Percentiles rank a stretch among this genome's conserved stretches.
Evolutionary conservation across 768 basidiomycete species (phyloP).

Genomic region (Cubamyces lactineus): DNA sequence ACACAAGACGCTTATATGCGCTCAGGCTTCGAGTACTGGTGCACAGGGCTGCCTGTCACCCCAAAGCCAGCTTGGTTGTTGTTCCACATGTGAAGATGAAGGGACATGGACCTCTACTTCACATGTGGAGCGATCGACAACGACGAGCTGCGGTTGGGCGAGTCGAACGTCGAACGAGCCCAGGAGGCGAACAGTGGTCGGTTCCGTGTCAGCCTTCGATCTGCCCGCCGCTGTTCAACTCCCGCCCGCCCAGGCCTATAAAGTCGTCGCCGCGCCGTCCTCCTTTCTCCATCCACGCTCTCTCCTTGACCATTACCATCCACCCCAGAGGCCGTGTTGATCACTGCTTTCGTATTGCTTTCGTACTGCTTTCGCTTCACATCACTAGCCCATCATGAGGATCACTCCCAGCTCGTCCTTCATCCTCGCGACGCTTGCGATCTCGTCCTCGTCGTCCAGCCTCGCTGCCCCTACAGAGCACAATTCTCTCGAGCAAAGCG

Average conservation of each 20-base stretch:
- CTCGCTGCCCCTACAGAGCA: conserved; percentile 35
- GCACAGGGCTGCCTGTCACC: no score
- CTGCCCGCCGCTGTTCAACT: conserved; percentile 14
- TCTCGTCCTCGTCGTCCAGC: conserved; percentile 34
- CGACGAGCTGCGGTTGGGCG: neutral
- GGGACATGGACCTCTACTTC: neutral
- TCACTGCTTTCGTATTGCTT: conserved; percentile 15
- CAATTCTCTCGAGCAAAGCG: conserved; percentile 6
- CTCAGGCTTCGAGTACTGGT: no score
- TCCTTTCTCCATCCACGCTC: conserved; percentile 16
- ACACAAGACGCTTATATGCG: no score
- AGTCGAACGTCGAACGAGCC: conserved; percentile 2
- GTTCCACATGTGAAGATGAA: no score
- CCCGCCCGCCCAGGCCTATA: conserved; percentile 4
- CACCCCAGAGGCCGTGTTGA: conserved; percentile 18
- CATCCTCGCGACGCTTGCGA: conserved; percentile 36
- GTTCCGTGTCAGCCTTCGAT: conserved; percentile 13
- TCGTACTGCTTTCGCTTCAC: conserved; percentile 24
- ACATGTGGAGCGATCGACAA: neutral
- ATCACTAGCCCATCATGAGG: conserved; percentile 32
- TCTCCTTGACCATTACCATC: conserved; percentile 25
- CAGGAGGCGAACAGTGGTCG: conserved; percentile 10
- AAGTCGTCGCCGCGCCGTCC: neutral
- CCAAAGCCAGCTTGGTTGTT: no score
- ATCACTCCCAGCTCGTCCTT: conserved; percentile 39